phyloP scores from a whole-genome alignment of 2,329 filamentous ascomycete genomes.

The Pezicula radicicola region DNA sequence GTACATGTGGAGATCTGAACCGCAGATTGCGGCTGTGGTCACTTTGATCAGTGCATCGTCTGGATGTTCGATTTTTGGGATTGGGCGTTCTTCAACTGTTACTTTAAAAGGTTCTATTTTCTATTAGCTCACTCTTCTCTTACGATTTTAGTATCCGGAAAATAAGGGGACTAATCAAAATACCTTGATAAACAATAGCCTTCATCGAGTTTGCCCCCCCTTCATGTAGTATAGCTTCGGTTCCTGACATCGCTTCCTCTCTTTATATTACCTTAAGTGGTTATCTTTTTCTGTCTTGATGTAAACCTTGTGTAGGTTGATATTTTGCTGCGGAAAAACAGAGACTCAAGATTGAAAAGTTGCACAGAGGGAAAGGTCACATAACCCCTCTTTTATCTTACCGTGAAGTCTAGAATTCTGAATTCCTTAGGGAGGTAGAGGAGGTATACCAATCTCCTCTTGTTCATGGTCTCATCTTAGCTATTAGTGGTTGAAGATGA shows the following conservation, averaged over 20 bases:
- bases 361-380: too few relatives aligned
- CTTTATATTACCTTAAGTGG: too few relatives aligned
- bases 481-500: not conserved
- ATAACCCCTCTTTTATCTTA: too few relatives aligned
- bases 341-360: too few relatives aligned
- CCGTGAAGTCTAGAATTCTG: too few relatives aligned
- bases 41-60: conserved; percentile 65
- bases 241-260: conserved; percentile 13
- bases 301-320: too few relatives aligned
- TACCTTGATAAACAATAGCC: conserved; percentile 20
- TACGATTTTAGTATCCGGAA: not conserved
- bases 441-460: too few relatives aligned
- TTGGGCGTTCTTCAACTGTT: conserved; percentile 56
- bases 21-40: conserved; percentile 41
- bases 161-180: not conserved
- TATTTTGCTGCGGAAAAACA: not conserved
- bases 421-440: too few relatives aligned
- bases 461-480: not conserved
- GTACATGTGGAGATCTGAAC: conserved; percentile 43
- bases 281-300: not conserved
- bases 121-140: conserved; percentile 6
- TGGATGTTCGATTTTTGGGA: conserved; percentile 58
- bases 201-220: conserved; percentile 15
- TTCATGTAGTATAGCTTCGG: not conserved
- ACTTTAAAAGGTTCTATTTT: conserved; percentile 35